Evolutionary conservation across 2,329 filamentous ascomycete species (phyloP).

Genomic region (Plenodomus biglobosus): DNA sequence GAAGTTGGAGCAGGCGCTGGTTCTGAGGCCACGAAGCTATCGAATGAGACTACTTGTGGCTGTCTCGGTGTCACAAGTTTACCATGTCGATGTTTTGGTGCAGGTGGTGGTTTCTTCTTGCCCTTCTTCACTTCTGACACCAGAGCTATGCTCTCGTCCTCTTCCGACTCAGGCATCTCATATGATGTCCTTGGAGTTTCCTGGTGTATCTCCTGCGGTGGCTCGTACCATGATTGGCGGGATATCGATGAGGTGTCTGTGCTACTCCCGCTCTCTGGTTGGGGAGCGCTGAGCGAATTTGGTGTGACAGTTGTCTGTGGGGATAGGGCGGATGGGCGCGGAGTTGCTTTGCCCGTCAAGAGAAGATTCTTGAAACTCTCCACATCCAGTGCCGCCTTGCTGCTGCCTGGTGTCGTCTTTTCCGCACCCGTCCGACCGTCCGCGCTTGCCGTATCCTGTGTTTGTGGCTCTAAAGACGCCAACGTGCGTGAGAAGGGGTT

Average conservation of each 20-base stretch:
- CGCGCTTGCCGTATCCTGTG: conserved; percentile 18
- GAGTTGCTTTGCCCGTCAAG: conserved; percentile 67
- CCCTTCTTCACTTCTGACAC: conserved; percentile 51
- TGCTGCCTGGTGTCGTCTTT: conserved; percentile 23
- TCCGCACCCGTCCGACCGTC: conserved; percentile 33
- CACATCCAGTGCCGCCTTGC: conserved; percentile 64
- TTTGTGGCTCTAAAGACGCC: conserved; percentile 39
- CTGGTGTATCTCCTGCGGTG: conserved; percentile 44
- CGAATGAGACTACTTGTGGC: conserved; percentile 43
- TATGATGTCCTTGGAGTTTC: conserved; percentile 63
- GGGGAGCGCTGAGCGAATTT: conserved; percentile 23
- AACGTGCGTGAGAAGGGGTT: conserved; percentile 46
- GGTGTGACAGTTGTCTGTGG: conserved; percentile 26
- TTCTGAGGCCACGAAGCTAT: conserved; percentile 33
- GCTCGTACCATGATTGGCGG: conserved; percentile 61
- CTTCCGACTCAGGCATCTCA: conserved; percentile 58
- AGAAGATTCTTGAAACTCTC: conserved; percentile 76
- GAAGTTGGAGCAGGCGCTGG: conserved; percentile 24
- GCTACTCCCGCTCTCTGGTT: conserved; percentile 53
- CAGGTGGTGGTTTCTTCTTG: conserved; percentile 66
- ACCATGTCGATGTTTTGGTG: conserved; percentile 74
- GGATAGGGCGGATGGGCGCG: conserved; percentile 29
- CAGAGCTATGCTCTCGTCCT: conserved; percentile 45
- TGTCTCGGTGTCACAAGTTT: conserved; percentile 64
- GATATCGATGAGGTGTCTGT: conserved; percentile 63